Base-by-base conservation (phyloP, 768 basidiomycete species). In the Suillus hirtellus region DNA sequence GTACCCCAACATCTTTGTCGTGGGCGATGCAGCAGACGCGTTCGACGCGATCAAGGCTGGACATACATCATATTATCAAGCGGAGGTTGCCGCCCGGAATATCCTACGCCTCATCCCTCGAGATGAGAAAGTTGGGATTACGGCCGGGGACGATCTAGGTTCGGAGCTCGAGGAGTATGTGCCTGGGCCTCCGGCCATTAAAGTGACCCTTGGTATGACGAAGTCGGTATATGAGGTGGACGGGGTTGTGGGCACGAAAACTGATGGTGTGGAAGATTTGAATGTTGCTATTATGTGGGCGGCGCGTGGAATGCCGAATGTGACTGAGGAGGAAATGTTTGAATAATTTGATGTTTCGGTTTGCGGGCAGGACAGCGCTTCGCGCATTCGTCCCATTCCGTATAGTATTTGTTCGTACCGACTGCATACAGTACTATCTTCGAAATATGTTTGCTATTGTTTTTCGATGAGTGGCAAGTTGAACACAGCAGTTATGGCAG, bases 1-100 rank as follows among this genome's bases (percentile, higher is more conserved):
- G 0, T 84, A 85, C 67, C 79, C 81, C 0, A 77, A 86, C 63
- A 79, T 89, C 12, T 89, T 88, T 67, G 86, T 81, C 10, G 72
- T 88, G 7, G 88, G 88, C 9, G 88, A 89, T 60, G 80, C 82
- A 0, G 87, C 86, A 0, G 86, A 88, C 69, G 85, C 85, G 5
- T 88, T 86, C 63, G 87, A 86, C 7, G 88, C 86, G 0, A 81
- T 84, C 34, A 80, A 84, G 27, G 86, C 87, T 15, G 88, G 86
- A 0, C 83, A 86, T 64, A 85, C 76, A 37, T 84, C 85, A 2
- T 82, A 83, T 67, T 77, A 75, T 43, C 85, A 86, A 76, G 80
- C 64, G 70, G 72, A 81, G 59, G 72, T 86, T 12, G 86, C 86
- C 0, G 85, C 83, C 35, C 68, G 77, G 21, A 89, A 88, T 63